phyloP scores from a whole-genome alignment of 768 basidiomycete genomes.

The Punctularia strigosozonata region DNA sequence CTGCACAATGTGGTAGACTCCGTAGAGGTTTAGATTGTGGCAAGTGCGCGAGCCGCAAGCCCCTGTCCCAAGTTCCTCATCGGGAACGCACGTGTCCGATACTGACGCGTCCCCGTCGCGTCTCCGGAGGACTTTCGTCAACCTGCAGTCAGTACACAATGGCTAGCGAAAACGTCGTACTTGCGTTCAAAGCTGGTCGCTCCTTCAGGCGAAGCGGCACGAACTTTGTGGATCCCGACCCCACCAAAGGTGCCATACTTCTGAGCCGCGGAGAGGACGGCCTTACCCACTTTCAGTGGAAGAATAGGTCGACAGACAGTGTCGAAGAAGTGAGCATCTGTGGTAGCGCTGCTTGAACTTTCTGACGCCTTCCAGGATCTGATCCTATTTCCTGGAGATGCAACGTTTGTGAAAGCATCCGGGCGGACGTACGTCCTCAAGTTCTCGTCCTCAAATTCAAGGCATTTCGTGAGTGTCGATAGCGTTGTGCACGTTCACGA shows the following conservation, averaged over 20 bases:
- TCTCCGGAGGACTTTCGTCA: not conserved
- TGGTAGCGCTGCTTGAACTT: not conserved
- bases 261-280: conserved; percentile 64
- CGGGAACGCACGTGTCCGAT: too few species aligned
- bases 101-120: not conserved
- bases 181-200: conserved; percentile 62
- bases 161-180: conserved; percentile 8
- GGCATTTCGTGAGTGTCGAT: conserved; percentile 62
- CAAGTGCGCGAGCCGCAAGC: too few species aligned
- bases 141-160: not conserved
- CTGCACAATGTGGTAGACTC: not conserved
- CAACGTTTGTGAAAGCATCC: conserved; percentile 63
- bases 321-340: conserved; percentile 44
- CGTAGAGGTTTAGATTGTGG: too few species aligned
- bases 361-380: conserved; percentile 44
- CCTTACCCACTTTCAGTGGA: conserved; percentile 16
- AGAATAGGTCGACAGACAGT: conserved; percentile 3
- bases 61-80: too few species aligned
- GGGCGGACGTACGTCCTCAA: conserved; percentile 82
- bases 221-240: conserved; percentile 54
- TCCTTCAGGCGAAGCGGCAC: conserved; percentile 55
- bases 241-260: conserved; percentile 64
- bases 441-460: conserved; percentile 82
- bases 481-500: conserved; percentile 4
- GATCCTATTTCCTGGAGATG: conserved; percentile 81